Percentiles rank a stretch among this genome's conserved stretches.
Conservation (phyloP, 352 stramenopile species). For the Globisporangium yorkense region DNA sequence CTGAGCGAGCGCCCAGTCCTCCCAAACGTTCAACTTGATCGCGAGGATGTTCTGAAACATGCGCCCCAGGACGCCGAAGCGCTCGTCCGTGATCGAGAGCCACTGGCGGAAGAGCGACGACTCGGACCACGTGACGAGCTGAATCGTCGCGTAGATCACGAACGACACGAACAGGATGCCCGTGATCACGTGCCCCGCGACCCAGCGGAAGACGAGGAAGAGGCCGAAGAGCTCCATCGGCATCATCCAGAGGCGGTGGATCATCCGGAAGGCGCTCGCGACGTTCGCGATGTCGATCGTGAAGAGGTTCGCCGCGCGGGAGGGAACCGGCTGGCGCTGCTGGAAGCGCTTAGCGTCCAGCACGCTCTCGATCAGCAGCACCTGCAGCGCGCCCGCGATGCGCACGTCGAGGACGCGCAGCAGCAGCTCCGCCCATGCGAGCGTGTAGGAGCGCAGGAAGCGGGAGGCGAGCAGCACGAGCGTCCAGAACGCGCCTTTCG, state of each 20-base stretch:
- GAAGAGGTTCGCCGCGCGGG: conserved; percentile 22
- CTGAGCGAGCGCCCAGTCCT: conserved; percentile 40
- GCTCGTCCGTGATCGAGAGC: conserved; percentile 14
- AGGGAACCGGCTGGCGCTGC: neutral
- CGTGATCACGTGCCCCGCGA: conserved; percentile 10
- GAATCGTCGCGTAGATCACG: conserved; percentile 11
- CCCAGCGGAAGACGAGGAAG: conserved; percentile 15
- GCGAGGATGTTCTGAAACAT: conserved; percentile 12
- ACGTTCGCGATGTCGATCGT: conserved; percentile 22
- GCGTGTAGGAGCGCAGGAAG: conserved; percentile 26
- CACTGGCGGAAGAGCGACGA: conserved; percentile 8
- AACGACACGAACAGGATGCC: conserved; percentile 12
- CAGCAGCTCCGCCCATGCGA: conserved; percentile 24
- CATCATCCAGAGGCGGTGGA: conserved; percentile 27
- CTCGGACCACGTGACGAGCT: conserved; percentile 12
- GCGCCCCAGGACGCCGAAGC: conserved; percentile 10
- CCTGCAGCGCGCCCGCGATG: conserved; percentile 15
- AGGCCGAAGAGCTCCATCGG: conserved; percentile 21
- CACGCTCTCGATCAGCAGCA: conserved; percentile 28
- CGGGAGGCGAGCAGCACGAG: conserved; percentile 20
- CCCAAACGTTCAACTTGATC: conserved; percentile 56
- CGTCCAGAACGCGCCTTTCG: conserved; percentile 25
- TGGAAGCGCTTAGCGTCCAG: conserved; percentile 8
- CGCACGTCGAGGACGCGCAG: conserved; percentile 23
- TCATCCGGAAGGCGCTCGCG: conserved; percentile 16